Evolutionary conservation across 2,329 filamentous ascomycete species (phyloP).

Genomic region (Neofusicoccum umdonicola): DNA sequence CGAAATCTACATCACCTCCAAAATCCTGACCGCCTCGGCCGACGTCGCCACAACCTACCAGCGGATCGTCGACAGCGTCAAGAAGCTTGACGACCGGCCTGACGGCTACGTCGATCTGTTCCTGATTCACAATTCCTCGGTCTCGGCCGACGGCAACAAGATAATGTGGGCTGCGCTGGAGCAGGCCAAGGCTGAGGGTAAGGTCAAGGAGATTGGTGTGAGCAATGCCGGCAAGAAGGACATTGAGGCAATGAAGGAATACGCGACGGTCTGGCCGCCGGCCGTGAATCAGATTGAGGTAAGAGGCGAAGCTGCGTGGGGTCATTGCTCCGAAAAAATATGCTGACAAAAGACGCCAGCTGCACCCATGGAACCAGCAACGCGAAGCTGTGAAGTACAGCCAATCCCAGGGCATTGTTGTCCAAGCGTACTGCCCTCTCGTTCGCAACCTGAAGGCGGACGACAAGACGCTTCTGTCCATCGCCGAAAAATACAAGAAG

Average conservation of each 20-base stretch:
- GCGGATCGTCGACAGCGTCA: conserved; percentile 60
- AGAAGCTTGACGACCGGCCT: conserved; percentile 54
- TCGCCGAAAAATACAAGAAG: conserved; percentile 72
- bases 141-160: conserved; percentile 55
- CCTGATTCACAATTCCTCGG: conserved; percentile 64
- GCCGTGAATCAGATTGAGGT: conserved; percentile 73
- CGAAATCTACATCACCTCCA: conserved; percentile 69
- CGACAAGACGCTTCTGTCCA: conserved; percentile 61
- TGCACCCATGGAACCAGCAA: conserved; percentile 72
- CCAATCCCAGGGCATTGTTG: conserved; percentile 56
- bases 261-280: conserved; percentile 67
- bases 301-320: conserved; percentile 14
- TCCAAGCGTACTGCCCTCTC: conserved; percentile 65
- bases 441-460: conserved; percentile 70
- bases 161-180: conserved; percentile 67
- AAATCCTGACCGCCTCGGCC: conserved; percentile 58
- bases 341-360: conserved; percentile 39
- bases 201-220: conserved; percentile 65
- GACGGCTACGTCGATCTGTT: conserved; percentile 69
- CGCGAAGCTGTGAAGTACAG: conserved; percentile 58
- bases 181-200: conserved; percentile 58
- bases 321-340: not conserved
- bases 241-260: conserved; percentile 65
- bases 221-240: conserved; percentile 69
- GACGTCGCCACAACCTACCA: conserved; percentile 60